Percentiles rank a stretch among this genome's conserved stretches.
These are phyloP conservation scores for Puccinellia tenuiflora DNA, from an alignment of 176 grass and related monocot genomes.

Conservation along the genomic window DNA sequence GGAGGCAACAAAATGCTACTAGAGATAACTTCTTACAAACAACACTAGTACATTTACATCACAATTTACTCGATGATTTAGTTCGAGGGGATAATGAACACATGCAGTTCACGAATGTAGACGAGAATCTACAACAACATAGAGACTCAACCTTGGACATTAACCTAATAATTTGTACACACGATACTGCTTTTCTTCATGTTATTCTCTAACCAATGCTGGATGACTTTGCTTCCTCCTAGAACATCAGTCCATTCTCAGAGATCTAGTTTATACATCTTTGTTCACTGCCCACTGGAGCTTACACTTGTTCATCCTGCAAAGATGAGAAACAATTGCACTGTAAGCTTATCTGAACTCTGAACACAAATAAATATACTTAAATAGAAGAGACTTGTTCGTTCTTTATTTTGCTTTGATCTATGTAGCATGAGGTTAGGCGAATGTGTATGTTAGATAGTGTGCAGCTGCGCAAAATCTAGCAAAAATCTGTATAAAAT, in stretches of 20 bases:
- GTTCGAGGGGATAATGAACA: constrained; percentile 11
- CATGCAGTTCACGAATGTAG: constrained; percentile 21
- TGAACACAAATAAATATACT: background rate
- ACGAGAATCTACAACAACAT: constrained; percentile 14
- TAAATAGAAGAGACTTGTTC: background rate
- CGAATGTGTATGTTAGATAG: too few relatives aligned
- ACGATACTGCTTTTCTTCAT: constrained; percentile 14
- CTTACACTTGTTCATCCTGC: constrained; percentile 32
- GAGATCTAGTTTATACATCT: constrained; percentile 26
- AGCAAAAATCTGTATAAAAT: background rate
- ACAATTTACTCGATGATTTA: constrained; percentile 7
- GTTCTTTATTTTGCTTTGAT: constrained; percentile 2
- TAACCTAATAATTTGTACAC: constrained; percentile 31
- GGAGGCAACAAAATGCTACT: constrained; percentile 7
- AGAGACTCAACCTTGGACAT: constrained; percentile 2
- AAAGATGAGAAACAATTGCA: background rate
- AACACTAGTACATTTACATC: constrained; percentile 30
- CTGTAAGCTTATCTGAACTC: constrained; percentile 12
- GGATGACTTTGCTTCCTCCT: constrained; percentile 20
- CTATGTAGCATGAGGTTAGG: background rate
- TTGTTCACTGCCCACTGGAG: constrained; percentile 7
- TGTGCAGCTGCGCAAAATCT: background rate
- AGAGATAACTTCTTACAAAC: background rate
- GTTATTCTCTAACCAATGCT: constrained; percentile 44
- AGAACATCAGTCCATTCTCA: constrained; percentile 2